These are phyloP conservation scores for Venturia pyrina DNA, from an alignment of 2,329 filamentous ascomycete genomes.

Conservation along the genomic window DNA sequence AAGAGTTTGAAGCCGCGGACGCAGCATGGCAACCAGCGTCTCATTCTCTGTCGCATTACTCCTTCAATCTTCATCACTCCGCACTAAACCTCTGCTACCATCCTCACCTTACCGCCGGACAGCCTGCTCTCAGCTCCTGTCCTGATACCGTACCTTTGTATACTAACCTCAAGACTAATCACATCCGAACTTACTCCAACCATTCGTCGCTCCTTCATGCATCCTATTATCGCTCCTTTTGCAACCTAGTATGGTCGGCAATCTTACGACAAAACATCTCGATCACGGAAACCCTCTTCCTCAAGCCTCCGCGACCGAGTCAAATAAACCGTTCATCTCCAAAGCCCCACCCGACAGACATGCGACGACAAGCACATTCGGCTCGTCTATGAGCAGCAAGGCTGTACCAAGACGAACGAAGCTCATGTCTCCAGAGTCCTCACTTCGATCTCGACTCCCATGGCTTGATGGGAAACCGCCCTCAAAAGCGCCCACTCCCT, in stretches of 20 bases:
- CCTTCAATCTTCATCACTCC: background rate
- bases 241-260: constrained; percentile 2
- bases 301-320: background rate
- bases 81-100: background rate
- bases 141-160: background rate
- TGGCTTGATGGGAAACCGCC: constrained; percentile 8
- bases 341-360: background rate
- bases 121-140: constrained; percentile 1
- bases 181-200: background rate
- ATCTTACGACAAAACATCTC: background rate
- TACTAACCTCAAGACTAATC: background rate
- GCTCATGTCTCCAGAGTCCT: constrained; percentile 3
- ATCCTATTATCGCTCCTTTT: background rate
- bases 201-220: background rate
- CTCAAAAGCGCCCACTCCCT: background rate
- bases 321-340: background rate
- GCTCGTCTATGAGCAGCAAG: background rate
- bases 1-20: background rate
- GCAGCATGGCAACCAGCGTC: background rate
- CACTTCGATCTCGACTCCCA: constrained; percentile 9
- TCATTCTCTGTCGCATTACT: background rate
- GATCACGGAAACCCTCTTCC: background rate
- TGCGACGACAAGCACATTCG: background rate
- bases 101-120: background rate
- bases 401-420: background rate